Base-by-base conservation (phyloP, 331 rosid species). In the Saraca asoca region DNA sequence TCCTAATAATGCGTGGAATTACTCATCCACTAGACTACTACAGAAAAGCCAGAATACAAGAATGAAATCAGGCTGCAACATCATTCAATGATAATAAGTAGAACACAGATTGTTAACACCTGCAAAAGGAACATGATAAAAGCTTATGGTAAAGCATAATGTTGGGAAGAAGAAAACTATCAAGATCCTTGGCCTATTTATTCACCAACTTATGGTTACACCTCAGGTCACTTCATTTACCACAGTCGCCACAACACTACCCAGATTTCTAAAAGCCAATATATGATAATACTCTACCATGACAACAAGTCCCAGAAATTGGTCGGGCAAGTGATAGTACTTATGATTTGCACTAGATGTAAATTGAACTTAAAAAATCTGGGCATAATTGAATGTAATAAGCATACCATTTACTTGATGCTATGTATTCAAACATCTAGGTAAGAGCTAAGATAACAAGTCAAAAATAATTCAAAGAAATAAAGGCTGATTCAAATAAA, bases 381-480 rank as follows among this genome's bases (percentile, higher is more conserved):
- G 46, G 57, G 11, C n/a, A n/a, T 17, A 35, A 37, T 13, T n/a
- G 16, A 61, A 67, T 59, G 68, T 37, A 37, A 9, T 52, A 60
- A 39, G 42, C 60, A 49, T 49, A 10, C 50, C 13, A 58, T 6
- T 45, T 43, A 33, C 51, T 20, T 59, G 44, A 24, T 24, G 31
- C 50, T 10, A 57, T 68, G 19, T 14, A 34, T 58, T 53, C 48
- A 56, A 50, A 58, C 64, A 56, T 46, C 50, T 3, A 24, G 1
- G 3, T 24, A 24, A 10, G 39, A 29, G 12, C 5, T 49, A 24
- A 45, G 55, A 39, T 9, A 12, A 18, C 31, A 11, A 35, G 20
- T 11, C 13, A 53, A 24, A 24, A 46, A 14, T 5, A 15, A 1
- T 64, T 14, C 52, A 68, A 33, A 33, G 12, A 66, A 17, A 65